Evolutionary conservation across 179 eudicot species (phyloP), one percentile per base, ranked within the genome.

Genomic region (Vitellaria paradoxa): DNA sequence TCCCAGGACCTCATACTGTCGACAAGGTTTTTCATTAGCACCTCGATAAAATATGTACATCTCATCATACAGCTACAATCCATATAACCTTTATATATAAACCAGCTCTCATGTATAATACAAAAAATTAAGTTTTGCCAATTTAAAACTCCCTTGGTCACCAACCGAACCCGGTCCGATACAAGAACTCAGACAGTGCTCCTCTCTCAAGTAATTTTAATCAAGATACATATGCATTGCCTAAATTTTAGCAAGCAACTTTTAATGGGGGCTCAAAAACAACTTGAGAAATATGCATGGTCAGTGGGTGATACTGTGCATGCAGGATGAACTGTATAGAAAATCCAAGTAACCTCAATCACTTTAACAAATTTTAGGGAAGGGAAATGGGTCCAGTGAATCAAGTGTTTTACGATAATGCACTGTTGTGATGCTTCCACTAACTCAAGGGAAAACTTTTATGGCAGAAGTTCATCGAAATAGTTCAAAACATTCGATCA

Each of bases 11-110:
- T n/a, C 46, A 26, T 46, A 74, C 11, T n/a, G 63, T 68, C 57
- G 40, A 68, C 65, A 77, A 57, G 52, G 56, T 56, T 20, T 23
- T 77, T 23, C n/a, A 63, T 21, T 55, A 46, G 20, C 56, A 20
- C 9, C 21, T 30, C 37, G 37, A 2, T 30, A 18, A 68, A 42
- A 17, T 67, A 47, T 18, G 15, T 49, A 70, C 73, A 47, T 47
- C 73, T 47, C 62, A 30, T 26, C 45, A 40, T 15, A 71, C 24
- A 23, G 7, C 11, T 68, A 17, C 7, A 24, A 24, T 70, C 61
- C 45, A 26, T 53, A 30, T 55, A 53, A 53, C 49, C 45, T 60
- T 10, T 20, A 7, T 26, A 7, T 26, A 23, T 30, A 45, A 30
- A 30, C 37, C 30, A 9, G 42, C 3, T n/a, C 18, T 18, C 23